These are phyloP conservation scores for Mycosphaerella arachidis DNA, from an alignment of 2,329 filamentous ascomycete species.

Conservation along the genomic window DNA sequence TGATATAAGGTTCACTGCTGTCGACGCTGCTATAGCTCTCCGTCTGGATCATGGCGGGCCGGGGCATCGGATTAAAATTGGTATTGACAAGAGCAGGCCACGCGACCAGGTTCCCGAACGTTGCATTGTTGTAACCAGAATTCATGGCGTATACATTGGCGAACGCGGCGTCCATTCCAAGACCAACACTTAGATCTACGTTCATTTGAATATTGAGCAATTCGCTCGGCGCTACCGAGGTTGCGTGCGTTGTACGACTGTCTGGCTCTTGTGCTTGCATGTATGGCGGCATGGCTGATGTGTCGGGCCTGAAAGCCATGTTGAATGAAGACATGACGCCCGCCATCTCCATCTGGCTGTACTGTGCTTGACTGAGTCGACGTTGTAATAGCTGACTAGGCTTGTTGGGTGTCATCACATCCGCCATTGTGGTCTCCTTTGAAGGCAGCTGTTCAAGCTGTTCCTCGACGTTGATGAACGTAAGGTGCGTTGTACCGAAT, in stretches of 20 bases:
- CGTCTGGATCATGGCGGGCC: conserved; percentile 22
- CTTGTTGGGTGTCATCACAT: conserved; percentile 13
- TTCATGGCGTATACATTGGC: conserved; percentile 11
- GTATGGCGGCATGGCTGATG: conserved; percentile 14
- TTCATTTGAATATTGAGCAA: conserved; percentile 15
- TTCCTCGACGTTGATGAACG: neutral
- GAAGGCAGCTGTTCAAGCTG: neutral
- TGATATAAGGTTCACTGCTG: conserved; percentile 37
- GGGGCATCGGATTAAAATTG: conserved; percentile 8
- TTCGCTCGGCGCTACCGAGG: conserved; percentile 23
- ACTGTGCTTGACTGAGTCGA: conserved; percentile 25
- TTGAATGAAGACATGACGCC: conserved; percentile 29
- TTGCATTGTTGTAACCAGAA: conserved; percentile 15
- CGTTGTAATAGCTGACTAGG: conserved; percentile 25
- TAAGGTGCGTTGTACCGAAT: neutral
- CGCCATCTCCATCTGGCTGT: conserved; percentile 23
- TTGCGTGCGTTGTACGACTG: conserved; percentile 11
- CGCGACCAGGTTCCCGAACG: conserved; percentile 20
- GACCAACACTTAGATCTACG: conserved; percentile 8
- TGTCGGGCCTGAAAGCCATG: conserved; percentile 27
- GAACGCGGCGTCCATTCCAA: conserved; percentile 12
- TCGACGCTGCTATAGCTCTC: conserved; percentile 25
- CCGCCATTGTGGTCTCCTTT: conserved; percentile 18
- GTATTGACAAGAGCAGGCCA: conserved; percentile 17
- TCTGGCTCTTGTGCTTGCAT: conserved; percentile 19